Evolutionary conservation across 345 rosid species (phyloP).

Genomic region (Brassica nigra): DNA sequence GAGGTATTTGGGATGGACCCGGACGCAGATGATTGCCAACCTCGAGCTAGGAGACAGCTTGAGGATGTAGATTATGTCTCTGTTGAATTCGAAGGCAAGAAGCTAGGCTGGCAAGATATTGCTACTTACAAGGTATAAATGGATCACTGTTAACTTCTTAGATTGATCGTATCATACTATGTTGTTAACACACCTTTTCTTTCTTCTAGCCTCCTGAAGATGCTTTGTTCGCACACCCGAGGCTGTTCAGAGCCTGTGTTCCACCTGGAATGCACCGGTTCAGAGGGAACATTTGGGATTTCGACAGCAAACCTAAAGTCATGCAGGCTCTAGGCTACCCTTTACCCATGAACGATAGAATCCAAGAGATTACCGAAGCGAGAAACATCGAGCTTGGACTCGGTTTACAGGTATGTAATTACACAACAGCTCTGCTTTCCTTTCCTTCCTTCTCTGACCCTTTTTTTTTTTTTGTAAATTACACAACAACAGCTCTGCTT

Average conservation of each 20-base stretch:
- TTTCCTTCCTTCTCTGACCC: conserved; percentile 8
- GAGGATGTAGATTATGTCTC: conserved; percentile 96
- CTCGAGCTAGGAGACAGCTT: conserved; percentile 87
- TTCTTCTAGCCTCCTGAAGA: conserved; percentile 80
- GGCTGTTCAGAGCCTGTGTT: conserved; percentile 93
- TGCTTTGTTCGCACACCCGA: conserved; percentile 91
- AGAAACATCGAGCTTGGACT: conserved; percentile 94
- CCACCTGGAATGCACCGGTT: conserved; percentile 99
- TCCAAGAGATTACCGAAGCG: conserved; percentile 87
- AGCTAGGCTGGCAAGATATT: conserved; percentile 88
- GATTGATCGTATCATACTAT: neutral
- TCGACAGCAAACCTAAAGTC: conserved; percentile 77
- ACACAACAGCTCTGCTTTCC: too few relatives aligned
- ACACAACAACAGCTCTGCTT: conserved; percentile 71
- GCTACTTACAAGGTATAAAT: conserved; percentile 73
- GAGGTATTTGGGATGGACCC: conserved; percentile 99
- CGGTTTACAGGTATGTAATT: conserved; percentile 71
- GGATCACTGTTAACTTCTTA: conserved; percentile 7
- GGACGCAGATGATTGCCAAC: conserved; percentile 89
- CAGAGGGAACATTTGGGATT: conserved; percentile 97
- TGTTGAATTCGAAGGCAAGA: conserved; percentile 82
- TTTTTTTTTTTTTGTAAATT: neutral
- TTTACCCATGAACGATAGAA: conserved; percentile 63
- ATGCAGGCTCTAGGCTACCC: conserved; percentile 82
- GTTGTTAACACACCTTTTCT: neutral